phyloP scores from a whole-genome alignment of 2,329 filamentous ascomycete species.

The Talaromyces pinophilus region DNA sequence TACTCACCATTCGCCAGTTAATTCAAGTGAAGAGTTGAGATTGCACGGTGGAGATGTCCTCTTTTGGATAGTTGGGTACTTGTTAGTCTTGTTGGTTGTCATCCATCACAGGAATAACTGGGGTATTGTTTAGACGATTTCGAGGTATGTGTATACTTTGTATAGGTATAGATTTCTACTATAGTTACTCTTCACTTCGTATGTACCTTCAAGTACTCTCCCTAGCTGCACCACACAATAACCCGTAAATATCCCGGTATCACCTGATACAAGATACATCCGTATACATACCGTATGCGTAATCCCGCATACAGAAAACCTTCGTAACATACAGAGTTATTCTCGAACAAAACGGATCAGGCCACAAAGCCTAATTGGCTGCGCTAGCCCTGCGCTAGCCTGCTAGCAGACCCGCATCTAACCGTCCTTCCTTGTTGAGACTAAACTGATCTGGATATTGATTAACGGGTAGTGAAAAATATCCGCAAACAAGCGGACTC shows the following conservation, averaged over 20 bases:
- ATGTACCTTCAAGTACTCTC: neutral
- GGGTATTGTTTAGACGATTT: neutral
- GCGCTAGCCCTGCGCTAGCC: neutral
- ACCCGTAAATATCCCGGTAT: neutral
- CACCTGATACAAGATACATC: neutral
- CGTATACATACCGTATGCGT: neutral
- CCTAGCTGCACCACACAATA: neutral
- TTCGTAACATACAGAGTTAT: neutral
- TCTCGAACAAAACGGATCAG: conserved; percentile 9
- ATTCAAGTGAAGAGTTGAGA: neutral
- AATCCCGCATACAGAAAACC: neutral
- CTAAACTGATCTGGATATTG: neutral
- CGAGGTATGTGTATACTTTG: neutral
- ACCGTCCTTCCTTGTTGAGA: conserved; percentile 10
- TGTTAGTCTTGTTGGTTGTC: neutral
- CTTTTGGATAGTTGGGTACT: neutral
- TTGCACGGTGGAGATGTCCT: conserved; percentile 1
- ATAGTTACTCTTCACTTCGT: neutral
- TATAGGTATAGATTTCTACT: neutral
- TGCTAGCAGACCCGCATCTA: neutral
- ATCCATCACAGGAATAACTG: neutral
- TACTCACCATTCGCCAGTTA: neutral
- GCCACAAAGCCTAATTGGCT: neutral
- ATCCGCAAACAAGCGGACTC: conserved; percentile 6
- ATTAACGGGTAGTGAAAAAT: neutral